Base-by-base conservation (phyloP, 139 green algal genomes). In the Coccomyxa sp. region DNA sequence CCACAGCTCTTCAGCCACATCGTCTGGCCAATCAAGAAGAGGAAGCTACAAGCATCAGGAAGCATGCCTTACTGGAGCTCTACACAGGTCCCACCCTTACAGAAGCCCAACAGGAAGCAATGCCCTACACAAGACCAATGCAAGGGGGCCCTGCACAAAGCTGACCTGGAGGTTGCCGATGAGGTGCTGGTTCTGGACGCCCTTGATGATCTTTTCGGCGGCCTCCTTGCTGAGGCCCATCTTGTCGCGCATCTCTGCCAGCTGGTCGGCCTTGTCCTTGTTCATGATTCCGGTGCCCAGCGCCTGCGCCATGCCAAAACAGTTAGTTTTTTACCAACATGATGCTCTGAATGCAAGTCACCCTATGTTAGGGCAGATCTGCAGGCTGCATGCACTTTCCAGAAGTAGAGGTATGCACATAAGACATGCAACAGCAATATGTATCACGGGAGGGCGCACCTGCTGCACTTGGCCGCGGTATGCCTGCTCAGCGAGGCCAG, bases 401-500 rank as follows among this genome's bases (percentile, higher is more conserved):
- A n/a, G n/a, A n/a, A n/a, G n/a, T n/a, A n/a, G n/a, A n/a, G n/a
- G n/a, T n/a, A n/a, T n/a, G n/a, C n/a, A n/a, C n/a, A n/a, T n/a
- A n/a, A n/a, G n/a, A n/a, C n/a, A n/a, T n/a, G n/a, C n/a, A n/a
- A n/a, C n/a, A n/a, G n/a, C n/a, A n/a, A n/a, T n/a, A n/a, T n/a
- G n/a, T n/a, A n/a, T 58, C 10, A 58, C 22, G 50, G 27, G 0
- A 24, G 73, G 87, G 72, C 72, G 85, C 86, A 37, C 70, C 44
- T 31, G 50, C 50, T 80, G 68, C 68, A 91, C 91, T 83, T 98
- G 90, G 34, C 85, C 70, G 82, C 93, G 91, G 91, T 91, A 98
- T 10, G 95, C 95, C 86, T 97, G 88, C 87, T 99, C 94, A 2
- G 95, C 89, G 69, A 99, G 85, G 50, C 92, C 91, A 9, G 75